Base-by-base conservation (phyloP, 805 yeast genomes). In the Saccharomycopsis capsularis region DNA sequence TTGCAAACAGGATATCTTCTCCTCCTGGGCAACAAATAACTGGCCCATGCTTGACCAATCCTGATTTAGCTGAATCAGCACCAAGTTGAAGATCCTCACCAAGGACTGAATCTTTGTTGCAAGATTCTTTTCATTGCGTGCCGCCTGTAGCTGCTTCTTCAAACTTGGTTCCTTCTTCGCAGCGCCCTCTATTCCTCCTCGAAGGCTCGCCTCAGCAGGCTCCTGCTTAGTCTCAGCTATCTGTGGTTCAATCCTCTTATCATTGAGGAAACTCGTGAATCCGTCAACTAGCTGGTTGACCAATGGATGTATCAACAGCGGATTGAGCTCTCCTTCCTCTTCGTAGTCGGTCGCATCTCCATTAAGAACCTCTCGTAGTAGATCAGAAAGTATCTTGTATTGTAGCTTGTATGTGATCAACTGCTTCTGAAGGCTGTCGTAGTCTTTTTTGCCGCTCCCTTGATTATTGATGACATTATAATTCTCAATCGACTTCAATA, bases 381-480 rank as follows among this genome's bases (percentile, higher is more conserved):
- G 30, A 34, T 44, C 48, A n/a, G 45, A 41, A 9, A 49, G 25
- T 4, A 45, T 30, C 32, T 44, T 49, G 13, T 49, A 49, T 22
- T 45, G 48, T 13, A 49, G 41, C 30, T 49, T 49, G 44, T 49
- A 49, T 27, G 44, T 49, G 15, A 44, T 34, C 18, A 49, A 25
- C 38, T 49, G 49, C 32, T 49, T 49, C 42, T 49, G 42, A 7
- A 49, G 24, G 29, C 18, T 37, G 13, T n/a, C n/a, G 15, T 6
- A 9, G 2, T 37, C 24, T 15, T 2, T 23, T 13, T 9, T 9
- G 18, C 13, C 16, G 7, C 27, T 16, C 19, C 16, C 21, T 13
- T 4, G n/a, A 7, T 34, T n/a, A 18, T 25, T 23, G 21, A 4
- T 16, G 16, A 37, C 37, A 23, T 41, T 41, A 32, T 23, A 47